Base-by-base conservation (phyloP, 2,329 filamentous ascomycete genomes). In the Clonostachys rhizophaga region DNA sequence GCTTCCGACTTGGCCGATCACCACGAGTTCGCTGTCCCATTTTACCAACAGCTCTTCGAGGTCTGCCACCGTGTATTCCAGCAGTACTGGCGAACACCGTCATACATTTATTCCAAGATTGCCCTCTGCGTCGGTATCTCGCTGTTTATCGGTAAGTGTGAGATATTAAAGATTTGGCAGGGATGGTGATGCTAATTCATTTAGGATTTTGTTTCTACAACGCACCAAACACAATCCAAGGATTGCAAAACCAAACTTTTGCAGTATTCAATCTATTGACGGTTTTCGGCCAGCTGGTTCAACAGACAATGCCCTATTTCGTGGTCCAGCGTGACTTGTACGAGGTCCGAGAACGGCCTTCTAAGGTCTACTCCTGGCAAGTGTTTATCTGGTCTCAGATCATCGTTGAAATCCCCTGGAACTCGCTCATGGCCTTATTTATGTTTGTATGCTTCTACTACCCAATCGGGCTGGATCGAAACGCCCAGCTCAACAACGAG, bases 91-190 rank as follows among this genome's bases (percentile, higher is more conserved):
- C 54, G 62, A n/a, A 64, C 56, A 1, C 83, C 83, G 0, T 79
- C 75, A 3, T 85, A 85, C 57, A 76, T 83, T 1, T 87, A 86
- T 62, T 79, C 77, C 35, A 77, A 81, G 49, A 72, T 50, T 0
- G 44, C 53, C 0, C 39, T 64, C 13, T 59, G 58, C 2, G 49
- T 58, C 1, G 46, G 46, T 16, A 42, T 78, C 41, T 87, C 84
- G 14, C 81, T 90, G 61, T 88, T 91, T 74, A 89, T 89, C 36
- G 42, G 47, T 87, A 79, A 89, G 42, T 89, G 82, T 92, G 68
- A 62, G 79, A 2, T 62, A 74, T 2, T 76, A 91, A 16, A 83
- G 9, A 30, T 3, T 30, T 30, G 24, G 24, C 4, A 10, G 8
- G 24, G 9, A 30, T 30, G 9, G 10, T 5, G 8, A 30, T 30